Percentiles rank a stretch among this genome's conserved stretches.
Conservation (phyloP, 2,329 filamentous ascomycete genomes). For the Paecilomyces dactylethromorphus region DNA sequence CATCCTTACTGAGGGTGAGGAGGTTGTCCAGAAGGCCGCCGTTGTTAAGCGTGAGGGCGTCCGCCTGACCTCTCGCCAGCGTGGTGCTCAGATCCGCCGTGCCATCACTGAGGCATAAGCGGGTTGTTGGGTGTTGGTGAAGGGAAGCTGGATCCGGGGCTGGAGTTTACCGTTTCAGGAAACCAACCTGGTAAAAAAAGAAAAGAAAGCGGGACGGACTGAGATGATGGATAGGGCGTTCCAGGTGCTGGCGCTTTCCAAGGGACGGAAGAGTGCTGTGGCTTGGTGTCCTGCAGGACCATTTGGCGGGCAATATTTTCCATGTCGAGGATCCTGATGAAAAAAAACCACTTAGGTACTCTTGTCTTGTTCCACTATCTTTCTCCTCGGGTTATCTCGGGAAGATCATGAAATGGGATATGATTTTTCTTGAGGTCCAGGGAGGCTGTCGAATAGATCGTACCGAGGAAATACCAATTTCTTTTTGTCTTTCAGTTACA, state of each 20-base stretch:
- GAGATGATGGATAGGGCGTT: background rate
- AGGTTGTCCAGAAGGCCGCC: conserved; percentile 87
- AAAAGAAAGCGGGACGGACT: background rate
- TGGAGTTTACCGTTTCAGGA: background rate
- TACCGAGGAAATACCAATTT: conserved; percentile 1
- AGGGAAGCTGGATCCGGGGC: conserved; percentile 7
- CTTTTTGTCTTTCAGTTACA: background rate
- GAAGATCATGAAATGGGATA: conserved; percentile 1
- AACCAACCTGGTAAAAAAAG: background rate
- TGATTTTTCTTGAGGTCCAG: background rate
- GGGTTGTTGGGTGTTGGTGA: conserved; percentile 21
- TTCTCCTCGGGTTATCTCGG: background rate
- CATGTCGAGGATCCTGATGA: background rate
- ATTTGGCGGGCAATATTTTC: background rate
- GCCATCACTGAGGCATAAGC: conserved; percentile 54
- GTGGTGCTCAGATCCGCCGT: conserved; percentile 60
- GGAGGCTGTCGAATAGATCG: background rate
- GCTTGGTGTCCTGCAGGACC: background rate
- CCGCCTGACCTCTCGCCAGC: conserved; percentile 86
- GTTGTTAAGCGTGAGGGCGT: conserved; percentile 57
- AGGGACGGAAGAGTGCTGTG: background rate
- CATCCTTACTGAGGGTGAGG: conserved; percentile 96
- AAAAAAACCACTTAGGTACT: background rate
- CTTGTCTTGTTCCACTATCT: background rate
- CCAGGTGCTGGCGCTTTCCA: background rate